phyloP scores from a whole-genome alignment of 805 yeast genomes.

The Isabelozyma heimii region DNA sequence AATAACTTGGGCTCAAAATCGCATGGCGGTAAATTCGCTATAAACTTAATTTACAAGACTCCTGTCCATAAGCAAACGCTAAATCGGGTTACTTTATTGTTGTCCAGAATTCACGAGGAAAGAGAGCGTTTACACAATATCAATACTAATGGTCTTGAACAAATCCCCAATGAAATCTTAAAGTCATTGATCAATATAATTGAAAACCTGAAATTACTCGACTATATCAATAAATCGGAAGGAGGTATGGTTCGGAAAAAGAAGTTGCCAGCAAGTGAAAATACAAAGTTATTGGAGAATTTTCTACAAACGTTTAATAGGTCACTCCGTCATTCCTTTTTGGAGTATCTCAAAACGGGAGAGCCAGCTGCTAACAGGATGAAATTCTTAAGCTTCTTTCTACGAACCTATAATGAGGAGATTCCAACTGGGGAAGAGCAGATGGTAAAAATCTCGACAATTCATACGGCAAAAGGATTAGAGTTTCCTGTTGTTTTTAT shows the following conservation, averaged over 20 bases:
- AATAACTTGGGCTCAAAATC: constrained; percentile 1
- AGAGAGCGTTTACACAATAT: neutral
- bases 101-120: neutral
- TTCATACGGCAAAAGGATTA: constrained; percentile 73
- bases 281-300: constrained; percentile 6
- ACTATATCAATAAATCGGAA: constrained; percentile 18
- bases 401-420: constrained; percentile 40
- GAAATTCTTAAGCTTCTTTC: constrained; percentile 37
- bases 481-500: constrained; percentile 71
- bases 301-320: constrained; percentile 17
- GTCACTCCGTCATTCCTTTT: constrained; percentile 16
- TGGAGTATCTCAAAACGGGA: constrained; percentile 4
- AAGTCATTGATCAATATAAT: constrained; percentile 29
- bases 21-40: neutral
- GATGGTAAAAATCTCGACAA: constrained; percentile 57
- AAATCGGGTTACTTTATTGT: neutral
- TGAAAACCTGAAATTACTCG: constrained; percentile 26
- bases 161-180: constrained; percentile 37
- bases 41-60: neutral
- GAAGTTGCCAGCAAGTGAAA: constrained; percentile 2
- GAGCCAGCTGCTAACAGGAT: constrained; percentile 7
- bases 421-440: constrained; percentile 20
- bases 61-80: constrained; percentile 2
- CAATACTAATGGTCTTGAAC: neutral
- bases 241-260: neutral